Evolutionary conservation across 345 rosid species (phyloP).

Genomic region (Citrus hindsii): DNA sequence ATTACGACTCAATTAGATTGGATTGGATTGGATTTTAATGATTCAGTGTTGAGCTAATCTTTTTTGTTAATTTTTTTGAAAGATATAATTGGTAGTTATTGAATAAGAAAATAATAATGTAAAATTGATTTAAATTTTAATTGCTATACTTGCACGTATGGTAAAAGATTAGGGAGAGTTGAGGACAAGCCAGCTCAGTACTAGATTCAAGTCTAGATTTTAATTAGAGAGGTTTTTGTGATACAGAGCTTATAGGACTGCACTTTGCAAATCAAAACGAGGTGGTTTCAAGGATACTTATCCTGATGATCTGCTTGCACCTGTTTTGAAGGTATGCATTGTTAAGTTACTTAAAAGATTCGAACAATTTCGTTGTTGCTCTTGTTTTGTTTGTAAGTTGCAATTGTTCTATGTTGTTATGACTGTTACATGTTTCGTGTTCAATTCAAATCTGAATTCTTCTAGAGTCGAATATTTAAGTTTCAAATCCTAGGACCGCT

Average conservation of each 20-base stretch:
- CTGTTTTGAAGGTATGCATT: slow-evolving; percentile 63
- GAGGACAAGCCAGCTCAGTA: too few species aligned
- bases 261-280: slow-evolving; percentile 77
- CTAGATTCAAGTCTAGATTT: background rate
- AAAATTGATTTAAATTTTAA: too few species aligned
- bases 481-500: background rate
- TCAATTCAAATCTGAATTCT: background rate
- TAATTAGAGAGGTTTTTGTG: background rate
- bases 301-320: slow-evolving; percentile 84
- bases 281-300: slow-evolving; percentile 91
- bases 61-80: too few species aligned
- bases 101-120: too few species aligned
- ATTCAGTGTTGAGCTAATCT: too few species aligned
- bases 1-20: background rate
- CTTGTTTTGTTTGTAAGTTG: background rate
- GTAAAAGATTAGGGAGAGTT: too few species aligned
- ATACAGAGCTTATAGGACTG: slow-evolving; percentile 73
- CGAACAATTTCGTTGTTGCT: background rate
- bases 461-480: background rate
- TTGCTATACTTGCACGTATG: too few species aligned
- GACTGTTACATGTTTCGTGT: background rate
- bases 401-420: too few species aligned
- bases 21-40: too few species aligned
- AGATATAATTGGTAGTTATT: too few species aligned
- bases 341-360: background rate